Base-by-base conservation (phyloP, 192 early-diverging fungal species). In the Entophlyctis helioformis region DNA sequence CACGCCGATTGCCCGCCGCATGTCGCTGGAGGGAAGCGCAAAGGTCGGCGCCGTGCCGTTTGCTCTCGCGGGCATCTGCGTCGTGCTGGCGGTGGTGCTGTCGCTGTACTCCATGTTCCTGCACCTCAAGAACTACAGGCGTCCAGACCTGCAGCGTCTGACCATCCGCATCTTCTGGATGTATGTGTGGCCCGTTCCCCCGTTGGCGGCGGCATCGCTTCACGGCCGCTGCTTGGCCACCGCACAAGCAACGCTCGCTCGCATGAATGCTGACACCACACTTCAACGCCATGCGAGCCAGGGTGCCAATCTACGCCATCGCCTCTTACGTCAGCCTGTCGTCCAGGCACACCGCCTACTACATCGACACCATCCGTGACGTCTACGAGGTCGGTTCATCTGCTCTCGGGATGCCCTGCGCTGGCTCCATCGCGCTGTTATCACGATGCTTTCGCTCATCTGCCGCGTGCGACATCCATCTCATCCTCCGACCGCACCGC, bases 321-420 rank as follows among this genome's bases (percentile, higher is more conserved):
- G 83, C 87, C 5, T 87, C 90, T 0, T 81, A 83, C 56, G 70
- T 75, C 1, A 78, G 76, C 9, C 63, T 96, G 35, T 65, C 80
- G 2, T 89, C 87, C n/a, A 56, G 76, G 16, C 57, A 68, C 29
- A 63, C 71, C 3, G 81, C 89, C 19, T 84, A 86, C 43, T 93
- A 88, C 46, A 75, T 93, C 3, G 92, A 96, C 44, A 81, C 87
- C 1, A 64, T 96, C 48, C 74, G 92, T 31, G 91, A 95, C 44
- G 74, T 95, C 6, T 95, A 95, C 53, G 91, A 95, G 59, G 59
- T 61, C 34, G 15, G 37, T 20, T 8, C 29, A 8, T 18, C n/a
- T n/a, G n/a, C n/a, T 7, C 11, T 11, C 29, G 12, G 25, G 33
- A 12, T 32, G 3, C 10, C 16, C 27, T 25, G 33, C 10, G 21